Evolutionary conservation across 495 filamentous ascomycete species (phyloP).

Genomic region (Hypoxylon subgilvum): DNA sequence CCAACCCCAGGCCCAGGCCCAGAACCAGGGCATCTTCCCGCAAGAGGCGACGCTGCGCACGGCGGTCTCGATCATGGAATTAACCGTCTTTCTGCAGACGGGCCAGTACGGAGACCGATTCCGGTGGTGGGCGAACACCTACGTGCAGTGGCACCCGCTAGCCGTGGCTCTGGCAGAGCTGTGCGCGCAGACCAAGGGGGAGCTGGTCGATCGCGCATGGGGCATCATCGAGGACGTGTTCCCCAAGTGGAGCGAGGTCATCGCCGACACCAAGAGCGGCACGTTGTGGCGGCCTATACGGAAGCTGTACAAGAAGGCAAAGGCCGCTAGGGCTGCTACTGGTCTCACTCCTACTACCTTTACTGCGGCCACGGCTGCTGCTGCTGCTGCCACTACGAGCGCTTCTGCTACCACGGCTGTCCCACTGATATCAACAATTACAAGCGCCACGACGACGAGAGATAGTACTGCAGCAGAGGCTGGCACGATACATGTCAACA

Average conservation of each 20-base stretch:
- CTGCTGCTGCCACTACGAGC: not conserved
- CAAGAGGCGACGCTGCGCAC: slow-evolving; percentile 43
- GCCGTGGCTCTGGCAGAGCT: slow-evolving; percentile 74
- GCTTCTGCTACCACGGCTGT: not conserved
- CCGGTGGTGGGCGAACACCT: slow-evolving; percentile 56
- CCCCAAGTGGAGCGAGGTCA: slow-evolving; percentile 57
- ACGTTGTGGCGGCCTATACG: slow-evolving; percentile 73
- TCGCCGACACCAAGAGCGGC: slow-evolving; percentile 59
- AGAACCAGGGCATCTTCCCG: slow-evolving; percentile 9
- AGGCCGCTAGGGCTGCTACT: slow-evolving; percentile 47
- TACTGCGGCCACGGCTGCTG: not conserved
- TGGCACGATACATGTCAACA: slow-evolving; percentile 1
- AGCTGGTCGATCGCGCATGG: slow-evolving; percentile 68
- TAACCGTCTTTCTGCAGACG: slow-evolving; percentile 24
- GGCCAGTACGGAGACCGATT: slow-evolving; percentile 35
- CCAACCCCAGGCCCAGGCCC: not conserved
- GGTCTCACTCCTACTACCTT: not conserved
- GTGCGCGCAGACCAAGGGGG: slow-evolving; percentile 58
- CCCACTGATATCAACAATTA: not conserved
- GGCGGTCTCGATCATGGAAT: slow-evolving; percentile 43
- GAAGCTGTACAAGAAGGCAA: slow-evolving; percentile 67
- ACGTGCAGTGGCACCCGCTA: slow-evolving; percentile 78
- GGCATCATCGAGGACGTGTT: slow-evolving; percentile 65
- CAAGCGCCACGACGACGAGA: not conserved
- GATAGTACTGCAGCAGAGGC: not conserved